A percentile compares a stretch with the other conserved stretches of the same genome.
Evolutionary conservation across 139 green algal genomes (phyloP).

Genomic region (Medakamo hakoo): DNA sequence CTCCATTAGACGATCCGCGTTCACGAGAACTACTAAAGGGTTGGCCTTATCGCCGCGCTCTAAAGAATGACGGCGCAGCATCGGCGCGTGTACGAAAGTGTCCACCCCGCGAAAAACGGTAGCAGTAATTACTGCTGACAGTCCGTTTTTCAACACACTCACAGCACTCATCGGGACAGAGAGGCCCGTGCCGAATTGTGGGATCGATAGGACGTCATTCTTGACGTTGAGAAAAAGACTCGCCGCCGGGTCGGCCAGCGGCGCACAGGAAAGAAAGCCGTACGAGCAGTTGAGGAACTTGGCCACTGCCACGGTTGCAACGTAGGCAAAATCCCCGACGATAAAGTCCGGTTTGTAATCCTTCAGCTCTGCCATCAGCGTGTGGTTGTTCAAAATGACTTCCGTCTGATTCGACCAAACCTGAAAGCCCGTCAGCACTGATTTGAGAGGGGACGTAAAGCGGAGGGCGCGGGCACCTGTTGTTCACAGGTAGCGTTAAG

Average conservation of each 20-base stretch:
- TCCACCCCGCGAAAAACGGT: no score
- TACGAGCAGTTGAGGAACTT: neutral
- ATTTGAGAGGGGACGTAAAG: neutral
- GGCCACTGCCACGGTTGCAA: neutral
- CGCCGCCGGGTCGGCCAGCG: neutral
- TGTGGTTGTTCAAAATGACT: neutral
- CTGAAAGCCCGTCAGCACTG: neutral
- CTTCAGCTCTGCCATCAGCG: neutral
- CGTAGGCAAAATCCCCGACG: neutral
- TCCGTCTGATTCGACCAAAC: neutral
- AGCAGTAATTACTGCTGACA: no score
- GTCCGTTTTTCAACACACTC: no score
- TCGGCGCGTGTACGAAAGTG: no score
- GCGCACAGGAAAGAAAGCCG: neutral
- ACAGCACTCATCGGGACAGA: no score
- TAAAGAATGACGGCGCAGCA: no score
- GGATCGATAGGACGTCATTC: neutral
- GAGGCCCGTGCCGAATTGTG: neutral
- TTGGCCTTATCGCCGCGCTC: no score
- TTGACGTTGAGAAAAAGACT: neutral
- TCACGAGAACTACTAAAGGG: no score
- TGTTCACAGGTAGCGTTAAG: no score
- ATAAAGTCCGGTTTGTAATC: neutral
- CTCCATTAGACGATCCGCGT: no score
- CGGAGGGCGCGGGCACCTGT: neutral